phyloP scores from a whole-genome alignment of 129 eudicot genomes.

The Arctium lappa region DNA sequence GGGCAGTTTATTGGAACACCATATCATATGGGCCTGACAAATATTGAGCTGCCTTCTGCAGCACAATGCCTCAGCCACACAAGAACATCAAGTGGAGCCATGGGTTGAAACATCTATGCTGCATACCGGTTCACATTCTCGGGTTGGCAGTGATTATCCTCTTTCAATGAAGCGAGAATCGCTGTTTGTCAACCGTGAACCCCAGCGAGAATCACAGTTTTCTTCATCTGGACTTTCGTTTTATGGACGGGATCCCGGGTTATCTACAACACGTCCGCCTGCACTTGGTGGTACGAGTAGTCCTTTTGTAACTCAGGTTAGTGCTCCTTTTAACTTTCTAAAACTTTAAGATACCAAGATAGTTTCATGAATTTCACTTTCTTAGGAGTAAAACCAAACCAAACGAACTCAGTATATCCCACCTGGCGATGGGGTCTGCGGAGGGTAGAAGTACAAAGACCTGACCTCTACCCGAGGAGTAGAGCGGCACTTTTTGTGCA shows the following conservation, averaged over 20 bases:
- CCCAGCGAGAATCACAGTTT: conserved; percentile 35
- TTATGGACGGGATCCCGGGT: conserved; percentile 38
- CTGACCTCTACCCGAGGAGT: no score
- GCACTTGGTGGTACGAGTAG: conserved; percentile 27
- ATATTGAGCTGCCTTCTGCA: conserved; percentile 12
- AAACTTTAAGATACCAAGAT: background rate
- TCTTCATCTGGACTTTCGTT: conserved; percentile 30
- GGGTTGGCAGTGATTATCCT: conserved; percentile 30
- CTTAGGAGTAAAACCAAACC: background rate
- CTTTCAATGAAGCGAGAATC: conserved; percentile 39
- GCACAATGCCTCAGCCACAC: conserved; percentile 38
- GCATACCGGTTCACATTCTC: conserved; percentile 22
- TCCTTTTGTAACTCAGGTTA: conserved; percentile 55
- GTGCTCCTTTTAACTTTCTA: background rate
- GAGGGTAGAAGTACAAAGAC: no score
- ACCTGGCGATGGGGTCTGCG: no score
- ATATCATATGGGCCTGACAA: background rate
- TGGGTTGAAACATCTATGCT: conserved; percentile 43
- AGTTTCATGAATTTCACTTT: background rate
- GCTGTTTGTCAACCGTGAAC: conserved; percentile 38
- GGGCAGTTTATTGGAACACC: background rate
- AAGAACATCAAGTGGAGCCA: conserved; percentile 35
- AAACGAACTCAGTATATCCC: no score
- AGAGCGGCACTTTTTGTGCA: no score
- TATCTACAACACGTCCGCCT: conserved; percentile 25